Conservation (phyloP, 1,284 basidiomycete genomes). For the Apiotrichum porosum region DNA sequence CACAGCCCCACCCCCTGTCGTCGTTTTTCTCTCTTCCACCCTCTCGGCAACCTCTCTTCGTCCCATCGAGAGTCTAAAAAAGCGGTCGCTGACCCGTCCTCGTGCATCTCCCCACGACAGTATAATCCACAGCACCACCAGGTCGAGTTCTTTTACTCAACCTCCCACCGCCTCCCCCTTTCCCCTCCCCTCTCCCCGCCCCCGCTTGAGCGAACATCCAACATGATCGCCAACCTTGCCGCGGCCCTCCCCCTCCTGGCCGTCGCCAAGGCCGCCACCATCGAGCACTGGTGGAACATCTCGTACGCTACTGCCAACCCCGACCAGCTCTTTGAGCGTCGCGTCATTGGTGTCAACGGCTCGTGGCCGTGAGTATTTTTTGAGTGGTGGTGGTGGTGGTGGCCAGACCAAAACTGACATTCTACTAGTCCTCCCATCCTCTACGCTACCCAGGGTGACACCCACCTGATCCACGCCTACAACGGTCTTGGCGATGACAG, state of each 20-base stretch:
- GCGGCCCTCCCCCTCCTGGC: conserved; percentile 20
- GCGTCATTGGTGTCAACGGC: conserved; percentile 78
- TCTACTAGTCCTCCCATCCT: conserved; percentile 67
- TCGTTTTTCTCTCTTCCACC: neutral
- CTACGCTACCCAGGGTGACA: conserved; percentile 66
- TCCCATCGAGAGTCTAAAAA: neutral
- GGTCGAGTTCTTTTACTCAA: too few relatives aligned
- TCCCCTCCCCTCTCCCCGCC: neutral
- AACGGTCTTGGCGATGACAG: conserved; percentile 64
- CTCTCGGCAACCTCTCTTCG: neutral
- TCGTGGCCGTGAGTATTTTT: conserved; percentile 84
- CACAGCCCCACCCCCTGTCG: too few relatives aligned
- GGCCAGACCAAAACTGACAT: neutral
- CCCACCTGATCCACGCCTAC: conserved; percentile 59
- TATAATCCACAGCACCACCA: too few relatives aligned
- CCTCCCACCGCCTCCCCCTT: neutral
- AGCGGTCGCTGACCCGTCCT: neutral
- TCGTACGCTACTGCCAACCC: conserved; percentile 48
- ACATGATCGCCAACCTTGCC: conserved; percentile 16
- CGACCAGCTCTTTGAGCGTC: conserved; percentile 52
- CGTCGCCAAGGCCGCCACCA: conserved; percentile 31
- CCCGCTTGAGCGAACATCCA: neutral
- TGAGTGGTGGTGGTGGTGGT: too few relatives aligned
- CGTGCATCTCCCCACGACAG: neutral
- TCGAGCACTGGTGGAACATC: conserved; percentile 51